A percentile compares a stretch with the other conserved stretches of the same genome.
phyloP scores from a whole-genome alignment of 2,329 filamentous ascomycete genomes.

The Hypoxylon sp. region DNA sequence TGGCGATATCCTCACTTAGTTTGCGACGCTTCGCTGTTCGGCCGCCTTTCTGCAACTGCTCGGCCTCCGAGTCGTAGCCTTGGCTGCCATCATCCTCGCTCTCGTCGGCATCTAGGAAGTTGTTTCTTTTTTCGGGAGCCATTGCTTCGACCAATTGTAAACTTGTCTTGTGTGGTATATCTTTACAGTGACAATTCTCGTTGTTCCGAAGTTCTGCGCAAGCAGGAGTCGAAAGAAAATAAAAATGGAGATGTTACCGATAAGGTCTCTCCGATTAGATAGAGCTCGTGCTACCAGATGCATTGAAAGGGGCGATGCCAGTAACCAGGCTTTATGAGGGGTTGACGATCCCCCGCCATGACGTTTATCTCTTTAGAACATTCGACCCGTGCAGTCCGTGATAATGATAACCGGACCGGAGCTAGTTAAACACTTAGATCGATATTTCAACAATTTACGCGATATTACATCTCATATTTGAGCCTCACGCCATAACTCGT shows the following conservation, averaged over 20 bases:
- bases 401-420: conserved; percentile 15
- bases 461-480: not conserved
- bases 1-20: conserved; percentile 40
- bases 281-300: not conserved
- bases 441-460: not conserved
- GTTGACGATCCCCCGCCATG: conserved; percentile 29
- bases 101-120: conserved; percentile 70
- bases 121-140: conserved; percentile 74
- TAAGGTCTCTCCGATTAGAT: conserved; percentile 17
- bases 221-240: not conserved
- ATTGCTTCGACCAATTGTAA: conserved; percentile 52
- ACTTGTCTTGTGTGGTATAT: not conserved
- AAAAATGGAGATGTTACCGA: conserved; percentile 23
- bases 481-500: not conserved
- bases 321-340: conserved; percentile 25
- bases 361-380: conserved; percentile 11
- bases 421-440: conserved; percentile 5
- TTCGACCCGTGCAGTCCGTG: not conserved
- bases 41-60: conserved; percentile 72
- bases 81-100: conserved; percentile 66
- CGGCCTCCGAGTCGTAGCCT: conserved; percentile 72
- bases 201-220: conserved; percentile 1
- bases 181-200: not conserved
- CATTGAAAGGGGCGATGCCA: not conserved
- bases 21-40: conserved; percentile 62